Evolutionary conservation across 2,329 filamentous ascomycete genomes (phyloP), one percentile per base, ranked within the genome.

Genomic region (Pseudocercospora fijiensis): DNA sequence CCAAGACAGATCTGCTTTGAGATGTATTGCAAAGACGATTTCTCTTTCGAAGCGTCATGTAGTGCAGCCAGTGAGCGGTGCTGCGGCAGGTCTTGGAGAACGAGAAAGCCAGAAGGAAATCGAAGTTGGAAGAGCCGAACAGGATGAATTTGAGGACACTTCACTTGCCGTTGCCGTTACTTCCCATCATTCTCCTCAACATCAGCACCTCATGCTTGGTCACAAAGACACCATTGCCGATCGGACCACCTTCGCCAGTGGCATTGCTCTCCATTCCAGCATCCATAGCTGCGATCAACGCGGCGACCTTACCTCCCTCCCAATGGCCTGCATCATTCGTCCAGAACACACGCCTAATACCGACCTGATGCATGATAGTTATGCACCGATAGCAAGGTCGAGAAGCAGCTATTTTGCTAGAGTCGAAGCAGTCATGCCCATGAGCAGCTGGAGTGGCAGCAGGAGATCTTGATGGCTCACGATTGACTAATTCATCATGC

Each of bases 291-390:
- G 83, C 80, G 2, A 83, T 77, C 26, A 85, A 70, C 66, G 83
- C 78, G 27, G 79, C 71, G 3, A 84, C 78, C 71, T 84, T 84
- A 11, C 79, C 81, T 49, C 78, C 77, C 67, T 84, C 80, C 83
- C 82, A 85, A 16, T 71, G 65, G 0, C 82, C 82, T n/a, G 74
- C 70, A 9, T 76, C 74, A 49, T 78, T 82, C 1, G 82, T 84
- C 83, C 81, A 84, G 69, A 83, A 84, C 0, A 84, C 81, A 11
- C 82, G 77, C 67, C 81, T 82, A 69, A 85, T 82, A 11, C 82
- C 82, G 1, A 80, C 80, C 2, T 78, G 78, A 62, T 83, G 75
- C 82, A 85, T 84, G 69, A 82, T 82, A 2, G 75, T 73, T 16
- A 84, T 78, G 68, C 82, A 85, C 2, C 81, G 76, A 68, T 85